A percentile compares a stretch with the other conserved stretches of the same genome.
Evolutionary conservation across 805 yeast species (phyloP).

Genomic region (Pichia exigua): DNA sequence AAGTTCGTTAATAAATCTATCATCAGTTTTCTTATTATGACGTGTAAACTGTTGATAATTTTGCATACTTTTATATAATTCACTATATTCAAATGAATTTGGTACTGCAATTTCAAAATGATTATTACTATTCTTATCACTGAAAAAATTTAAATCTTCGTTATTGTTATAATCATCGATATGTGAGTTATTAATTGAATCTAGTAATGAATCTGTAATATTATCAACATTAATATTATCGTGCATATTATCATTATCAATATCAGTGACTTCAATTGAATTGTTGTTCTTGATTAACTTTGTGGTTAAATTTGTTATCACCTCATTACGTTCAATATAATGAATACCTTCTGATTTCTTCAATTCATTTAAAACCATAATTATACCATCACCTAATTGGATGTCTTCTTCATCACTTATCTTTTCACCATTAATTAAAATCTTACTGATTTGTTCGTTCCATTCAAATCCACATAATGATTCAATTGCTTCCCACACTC

Average conservation of each 20-base stretch:
- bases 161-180: background rate
- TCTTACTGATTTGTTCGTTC: slow-evolving; percentile 1
- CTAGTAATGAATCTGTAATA: slow-evolving; percentile 7
- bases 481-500: slow-evolving; percentile 5
- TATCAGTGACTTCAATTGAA: background rate
- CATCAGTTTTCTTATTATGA: background rate
- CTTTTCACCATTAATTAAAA: background rate
- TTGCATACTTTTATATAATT: slow-evolving; percentile 9
- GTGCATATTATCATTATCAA: background rate
- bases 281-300: background rate
- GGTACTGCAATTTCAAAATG: slow-evolving; percentile 3
- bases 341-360: background rate
- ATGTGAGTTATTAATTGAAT: background rate
- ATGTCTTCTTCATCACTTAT: background rate
- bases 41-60: slow-evolving; percentile 3
- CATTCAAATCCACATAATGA: slow-evolving; percentile 8
- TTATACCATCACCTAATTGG: slow-evolving; percentile 6
- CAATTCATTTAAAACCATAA: slow-evolving; percentile 6
- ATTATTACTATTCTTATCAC: background rate
- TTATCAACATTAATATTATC: background rate
- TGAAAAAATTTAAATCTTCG: background rate
- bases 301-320: background rate
- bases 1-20: background rate
- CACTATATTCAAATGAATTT: slow-evolving; percentile 8
- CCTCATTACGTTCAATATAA: background rate